These are phyloP conservation scores for Phytophthora syringae DNA, from an alignment of 352 stramenopile species.

Conservation along the genomic window DNA sequence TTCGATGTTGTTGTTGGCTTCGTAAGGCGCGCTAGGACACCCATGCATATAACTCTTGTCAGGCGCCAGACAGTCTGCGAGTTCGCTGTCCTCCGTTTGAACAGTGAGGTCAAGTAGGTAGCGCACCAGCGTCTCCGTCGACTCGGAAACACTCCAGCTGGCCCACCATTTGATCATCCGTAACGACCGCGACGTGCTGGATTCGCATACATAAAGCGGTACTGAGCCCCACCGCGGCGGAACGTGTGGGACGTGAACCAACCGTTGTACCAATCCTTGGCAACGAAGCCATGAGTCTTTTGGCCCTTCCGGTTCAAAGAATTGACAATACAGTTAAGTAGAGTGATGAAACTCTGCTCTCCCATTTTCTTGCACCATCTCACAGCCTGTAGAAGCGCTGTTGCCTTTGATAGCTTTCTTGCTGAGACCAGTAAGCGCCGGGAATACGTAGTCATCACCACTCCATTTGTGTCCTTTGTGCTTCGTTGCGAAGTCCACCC, in stretches of 20 bases:
- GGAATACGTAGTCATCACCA: too few relatives aligned
- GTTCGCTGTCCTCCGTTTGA: conserved; percentile 13
- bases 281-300: neutral
- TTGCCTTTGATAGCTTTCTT: too few relatives aligned
- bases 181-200: conserved; percentile 12
- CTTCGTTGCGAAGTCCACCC: conserved; percentile 7
- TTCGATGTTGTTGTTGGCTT: conserved; percentile 1
- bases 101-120: conserved; percentile 14
- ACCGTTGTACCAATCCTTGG: conserved; percentile 13
- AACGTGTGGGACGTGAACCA: conserved; percentile 20
- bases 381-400: too few relatives aligned
- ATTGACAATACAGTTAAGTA: too few relatives aligned
- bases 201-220: conserved; percentile 15
- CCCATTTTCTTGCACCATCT: too few relatives aligned
- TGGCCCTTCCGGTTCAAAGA: too few relatives aligned
- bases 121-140: conserved; percentile 17
- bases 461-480: conserved; percentile 2
- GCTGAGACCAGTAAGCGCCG: too few relatives aligned
- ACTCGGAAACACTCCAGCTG: conserved; percentile 20
- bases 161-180: conserved; percentile 23
- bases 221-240: conserved; percentile 7
- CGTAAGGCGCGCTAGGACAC: conserved; percentile 9
- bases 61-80: conserved; percentile 9
- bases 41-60: conserved; percentile 20
- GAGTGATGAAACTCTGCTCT: too few relatives aligned